Percentiles rank a stretch among this genome's conserved stretches.
phyloP scores from a whole-genome alignment of 2,329 filamentous ascomycete species.

The Pyrenophora tritici-repentis region DNA sequence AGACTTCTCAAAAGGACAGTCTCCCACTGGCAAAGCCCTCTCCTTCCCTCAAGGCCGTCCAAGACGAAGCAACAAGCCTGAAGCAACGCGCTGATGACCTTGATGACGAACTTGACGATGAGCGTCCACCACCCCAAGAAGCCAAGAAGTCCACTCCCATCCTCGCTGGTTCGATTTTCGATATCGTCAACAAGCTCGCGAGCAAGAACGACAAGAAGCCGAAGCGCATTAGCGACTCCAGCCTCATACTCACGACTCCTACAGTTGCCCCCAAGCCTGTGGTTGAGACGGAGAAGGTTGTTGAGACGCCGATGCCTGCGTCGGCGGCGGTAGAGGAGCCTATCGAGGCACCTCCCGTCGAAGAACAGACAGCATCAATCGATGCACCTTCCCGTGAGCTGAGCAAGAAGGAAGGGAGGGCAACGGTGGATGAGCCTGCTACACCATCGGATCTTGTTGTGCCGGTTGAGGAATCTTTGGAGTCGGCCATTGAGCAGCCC shows the following conservation, averaged over 20 bases:
- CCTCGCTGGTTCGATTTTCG: slow-evolving; percentile 30
- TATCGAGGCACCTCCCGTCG: slow-evolving; percentile 7
- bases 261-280: slow-evolving; percentile 22
- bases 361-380: slow-evolving; percentile 2
- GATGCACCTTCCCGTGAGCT: slow-evolving; percentile 17
- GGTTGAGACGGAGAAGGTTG: slow-evolving; percentile 28
- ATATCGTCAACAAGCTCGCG: slow-evolving; percentile 33
- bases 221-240: slow-evolving; percentile 25
- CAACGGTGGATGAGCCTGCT: slow-evolving; percentile 24
- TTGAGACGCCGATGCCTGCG: slow-evolving; percentile 12
- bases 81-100: slow-evolving; percentile 36
- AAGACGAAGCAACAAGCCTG: slow-evolving; percentile 35
- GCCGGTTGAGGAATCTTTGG: not conserved
- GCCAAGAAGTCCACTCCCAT: slow-evolving; percentile 17
- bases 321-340: slow-evolving; percentile 2
- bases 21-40: slow-evolving; percentile 19
- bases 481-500: slow-evolving; percentile 3
- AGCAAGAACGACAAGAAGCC: slow-evolving; percentile 31
- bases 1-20: not conserved
- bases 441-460: not conserved
- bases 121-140: slow-evolving; percentile 16
- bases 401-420: slow-evolving; percentile 37
- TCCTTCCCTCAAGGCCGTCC: slow-evolving; percentile 31
- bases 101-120: slow-evolving; percentile 22
- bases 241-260: slow-evolving; percentile 33